Evolutionary conservation across 805 yeast genomes (phyloP).

Genomic region (Wickerhamiella vanderwaltii): DNA sequence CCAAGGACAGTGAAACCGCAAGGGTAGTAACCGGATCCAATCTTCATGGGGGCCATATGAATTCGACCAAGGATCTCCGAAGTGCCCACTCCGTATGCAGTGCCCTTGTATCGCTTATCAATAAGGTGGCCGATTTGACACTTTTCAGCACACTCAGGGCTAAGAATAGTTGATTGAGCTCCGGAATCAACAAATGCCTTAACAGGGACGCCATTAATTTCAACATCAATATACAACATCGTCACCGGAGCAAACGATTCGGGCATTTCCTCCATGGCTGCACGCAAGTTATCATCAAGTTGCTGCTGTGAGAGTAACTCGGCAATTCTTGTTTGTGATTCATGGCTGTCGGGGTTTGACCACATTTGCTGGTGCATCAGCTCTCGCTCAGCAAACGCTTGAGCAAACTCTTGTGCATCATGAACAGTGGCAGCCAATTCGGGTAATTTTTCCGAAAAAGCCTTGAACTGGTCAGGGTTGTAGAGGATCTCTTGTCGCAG

Average conservation of each 20-base stretch:
- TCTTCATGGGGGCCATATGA: constrained; percentile 75
- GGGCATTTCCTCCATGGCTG: constrained; percentile 80
- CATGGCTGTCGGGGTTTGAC: constrained; percentile 38
- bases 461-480: constrained; percentile 26
- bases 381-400: constrained; percentile 31
- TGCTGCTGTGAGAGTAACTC: constrained; percentile 33
- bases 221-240: constrained; percentile 71
- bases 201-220: constrained; percentile 66
- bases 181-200: constrained; percentile 96
- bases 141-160: constrained; percentile 60
- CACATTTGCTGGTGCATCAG: constrained; percentile 47
- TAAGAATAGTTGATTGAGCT: constrained; percentile 77
- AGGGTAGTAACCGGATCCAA: constrained; percentile 53
- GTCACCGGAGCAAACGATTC: constrained; percentile 73
- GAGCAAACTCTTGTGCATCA: constrained; percentile 39
- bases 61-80: constrained; percentile 69
- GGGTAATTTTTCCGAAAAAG: constrained; percentile 34
- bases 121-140: constrained; percentile 60
- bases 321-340: constrained; percentile 55
- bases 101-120: constrained; percentile 68
- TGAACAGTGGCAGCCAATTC: constrained; percentile 35
- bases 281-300: constrained; percentile 59
- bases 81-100: constrained; percentile 84
- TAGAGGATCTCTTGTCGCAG: constrained; percentile 28
- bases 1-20: constrained; percentile 65